Evolutionary conservation across 192 early-diverging fungal genomes (phyloP).

Genomic region (Bifiguratus adelaidae): DNA sequence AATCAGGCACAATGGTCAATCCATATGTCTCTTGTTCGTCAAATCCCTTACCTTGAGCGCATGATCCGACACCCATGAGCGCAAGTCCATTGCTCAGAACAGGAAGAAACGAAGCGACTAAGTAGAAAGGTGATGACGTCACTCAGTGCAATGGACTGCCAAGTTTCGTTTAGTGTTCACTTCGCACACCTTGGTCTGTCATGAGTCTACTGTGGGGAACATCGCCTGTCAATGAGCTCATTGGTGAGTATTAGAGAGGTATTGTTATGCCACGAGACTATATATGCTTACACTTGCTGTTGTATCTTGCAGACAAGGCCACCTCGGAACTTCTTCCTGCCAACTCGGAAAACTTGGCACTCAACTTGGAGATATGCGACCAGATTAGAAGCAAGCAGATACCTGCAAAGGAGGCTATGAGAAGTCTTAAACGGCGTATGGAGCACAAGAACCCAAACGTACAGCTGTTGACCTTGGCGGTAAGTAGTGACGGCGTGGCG

Average conservation of each 20-base stretch:
- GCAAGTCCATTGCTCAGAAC: neutral
- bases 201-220: conserved; percentile 3
- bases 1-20: neutral
- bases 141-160: neutral
- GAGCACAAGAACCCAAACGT: conserved; percentile 92
- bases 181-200: neutral
- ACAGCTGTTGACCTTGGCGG: conserved; percentile 76
- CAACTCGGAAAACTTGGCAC: conserved; percentile 73
- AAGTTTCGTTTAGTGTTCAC: neutral
- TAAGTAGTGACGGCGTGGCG: conserved; percentile 7
- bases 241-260: conserved; percentile 18
- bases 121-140: neutral
- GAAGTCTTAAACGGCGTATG: conserved; percentile 69
- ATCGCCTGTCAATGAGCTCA: conserved; percentile 25
- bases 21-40: too few relatives aligned
- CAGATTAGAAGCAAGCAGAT: conserved; percentile 81
- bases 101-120: neutral
- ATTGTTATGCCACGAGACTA: neutral
- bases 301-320: conserved; percentile 52
- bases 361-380: conserved; percentile 87
- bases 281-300: neutral
- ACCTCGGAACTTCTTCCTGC: conserved; percentile 85
- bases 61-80: neutral
- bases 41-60: neutral
- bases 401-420: conserved; percentile 61